A percentile compares a stretch with the other conserved stretches of the same genome.
These are phyloP conservation scores for Thalassiosira profunda DNA, from an alignment of 108 stramenopile genomes.

Conservation along the genomic window DNA sequence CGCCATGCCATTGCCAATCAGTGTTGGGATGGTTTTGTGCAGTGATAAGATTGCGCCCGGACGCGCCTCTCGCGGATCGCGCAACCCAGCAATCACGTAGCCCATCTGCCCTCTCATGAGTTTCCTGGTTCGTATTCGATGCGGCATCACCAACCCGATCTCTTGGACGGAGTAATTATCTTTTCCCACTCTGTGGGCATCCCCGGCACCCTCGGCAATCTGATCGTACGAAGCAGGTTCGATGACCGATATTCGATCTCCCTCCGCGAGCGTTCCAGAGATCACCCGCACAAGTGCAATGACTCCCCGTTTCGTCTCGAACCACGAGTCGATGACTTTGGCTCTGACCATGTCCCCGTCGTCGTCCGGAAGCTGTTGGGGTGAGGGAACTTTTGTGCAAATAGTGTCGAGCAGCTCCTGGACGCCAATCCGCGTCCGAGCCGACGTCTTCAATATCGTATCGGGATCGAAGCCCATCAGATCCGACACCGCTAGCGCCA, in stretches of 20 bases:
- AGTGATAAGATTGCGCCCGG: conserved; percentile 91
- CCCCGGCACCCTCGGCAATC: neutral
- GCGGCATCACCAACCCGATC: conserved; percentile 93
- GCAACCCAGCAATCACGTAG: conserved; percentile 91
- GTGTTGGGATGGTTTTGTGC: conserved; percentile 49
- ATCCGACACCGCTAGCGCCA: conserved; percentile 88
- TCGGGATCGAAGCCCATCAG: conserved; percentile 92
- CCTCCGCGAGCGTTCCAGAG: conserved; percentile 70
- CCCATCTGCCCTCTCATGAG: conserved; percentile 93
- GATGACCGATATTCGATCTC: conserved; percentile 60
- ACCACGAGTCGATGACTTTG: conserved; percentile 98
- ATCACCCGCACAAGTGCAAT: conserved; percentile 72
- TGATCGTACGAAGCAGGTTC: conserved; percentile 22
- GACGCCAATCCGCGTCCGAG: conserved; percentile 82
- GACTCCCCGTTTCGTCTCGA: conserved; percentile 90
- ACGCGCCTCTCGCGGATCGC: conserved; percentile 91
- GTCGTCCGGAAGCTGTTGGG: conserved; percentile 60
- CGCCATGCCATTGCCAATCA: conserved; percentile 50
- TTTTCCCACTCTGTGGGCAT: conserved; percentile 18
- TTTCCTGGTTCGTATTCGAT: conserved; percentile 59
- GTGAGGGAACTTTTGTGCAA: conserved; percentile 77
- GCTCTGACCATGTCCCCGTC: conserved; percentile 68
- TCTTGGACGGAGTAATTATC: conserved; percentile 54
- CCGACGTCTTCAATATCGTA: conserved; percentile 88
- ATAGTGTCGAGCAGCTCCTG: conserved; percentile 71